A percentile compares a stretch with the other conserved stretches of the same genome.
phyloP scores from a whole-genome alignment of 176 grass and related monocot species.

The Avena sativa region DNA sequence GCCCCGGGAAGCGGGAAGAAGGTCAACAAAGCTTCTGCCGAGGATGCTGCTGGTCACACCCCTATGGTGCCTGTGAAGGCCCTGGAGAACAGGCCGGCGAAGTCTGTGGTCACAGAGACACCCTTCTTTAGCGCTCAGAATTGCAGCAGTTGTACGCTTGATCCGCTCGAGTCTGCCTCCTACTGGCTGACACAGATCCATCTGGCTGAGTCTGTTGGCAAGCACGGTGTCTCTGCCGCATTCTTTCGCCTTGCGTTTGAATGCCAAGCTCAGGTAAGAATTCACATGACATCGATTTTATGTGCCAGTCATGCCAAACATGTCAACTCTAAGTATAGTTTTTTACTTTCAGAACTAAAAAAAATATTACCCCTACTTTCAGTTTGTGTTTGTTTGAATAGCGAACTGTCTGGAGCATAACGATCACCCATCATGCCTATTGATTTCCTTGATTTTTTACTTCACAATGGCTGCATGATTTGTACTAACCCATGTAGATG shows the following conservation, averaged over 20 bases:
- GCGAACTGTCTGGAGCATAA: neutral
- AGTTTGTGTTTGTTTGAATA: neutral
- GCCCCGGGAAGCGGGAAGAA: neutral
- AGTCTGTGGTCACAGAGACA: slow-evolving; percentile 38
- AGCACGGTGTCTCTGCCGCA: slow-evolving; percentile 63
- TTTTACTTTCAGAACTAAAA: neutral
- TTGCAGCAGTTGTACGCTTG: slow-evolving; percentile 55
- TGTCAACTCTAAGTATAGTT: neutral
- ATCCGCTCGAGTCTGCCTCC: slow-evolving; percentile 60
- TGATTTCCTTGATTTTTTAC: neutral
- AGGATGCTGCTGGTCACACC: slow-evolving; percentile 43
- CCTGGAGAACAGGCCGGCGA: slow-evolving; percentile 1
- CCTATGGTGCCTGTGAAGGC: slow-evolving; percentile 49
- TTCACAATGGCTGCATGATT: neutral
- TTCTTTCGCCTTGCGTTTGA: slow-evolving; percentile 79
- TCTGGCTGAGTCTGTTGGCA: slow-evolving; percentile 76
- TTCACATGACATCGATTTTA: neutral
- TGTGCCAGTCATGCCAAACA: neutral
- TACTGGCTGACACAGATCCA: slow-evolving; percentile 81
- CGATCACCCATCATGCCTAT: neutral
- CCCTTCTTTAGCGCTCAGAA: slow-evolving; percentile 72
- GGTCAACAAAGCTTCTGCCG: neutral
- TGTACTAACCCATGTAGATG: neutral
- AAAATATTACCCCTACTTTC: neutral
- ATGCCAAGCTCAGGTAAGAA: slow-evolving; percentile 76